Evolutionary conservation across 257 asterid genomes (phyloP), one percentile per base, ranked within the genome.

Genomic region (Scutellaria minor): DNA sequence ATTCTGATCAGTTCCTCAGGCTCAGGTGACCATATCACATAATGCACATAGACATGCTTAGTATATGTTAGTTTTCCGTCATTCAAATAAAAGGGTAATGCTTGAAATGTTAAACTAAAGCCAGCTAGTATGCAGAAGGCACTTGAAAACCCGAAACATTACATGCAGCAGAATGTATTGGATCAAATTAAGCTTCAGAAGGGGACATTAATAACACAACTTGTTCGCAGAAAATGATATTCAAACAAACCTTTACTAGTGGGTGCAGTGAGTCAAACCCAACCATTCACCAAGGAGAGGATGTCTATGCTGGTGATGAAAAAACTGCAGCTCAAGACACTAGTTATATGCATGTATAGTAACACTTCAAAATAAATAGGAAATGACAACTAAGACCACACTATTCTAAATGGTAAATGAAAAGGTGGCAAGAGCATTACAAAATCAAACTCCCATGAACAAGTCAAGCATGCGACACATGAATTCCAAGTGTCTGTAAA

Each of bases 361-460:
- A 62, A 48, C 45, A 60, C 62, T 59, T 14, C 12, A 42, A 45
- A 20, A 9, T 41, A 2, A 8, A 13, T 37, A 39, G 62, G 7
- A 20, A 20, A 41, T n/a, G 40, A 13, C 54, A 22, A 39, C 40
- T 10, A 4, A 13, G 15, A 41, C 8, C 45, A 5, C 64, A 45
- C 5, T n/a, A 13, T 14, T 20, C 20, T 12, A 71, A 9, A 61
- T 72, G 31, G 35, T 44, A 53, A 73, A 31, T 13, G 55, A 6
- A 54, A 55, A 66, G 13, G 24, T 18, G 10, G 46, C 35, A 31
- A 31, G 39, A 73, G 65, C 72, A 66, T 51, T 18, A 53, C 22
- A 52, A 52, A 45, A 62, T 24, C 66, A 47, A 68, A 41, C 61
- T 55, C 68, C 69, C 60, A 77, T 58, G 18, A 27, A 73, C 56